These are phyloP conservation scores for Leccinum arenicola DNA, from an alignment of 768 basidiomycete species.

Conservation along the genomic window DNA sequence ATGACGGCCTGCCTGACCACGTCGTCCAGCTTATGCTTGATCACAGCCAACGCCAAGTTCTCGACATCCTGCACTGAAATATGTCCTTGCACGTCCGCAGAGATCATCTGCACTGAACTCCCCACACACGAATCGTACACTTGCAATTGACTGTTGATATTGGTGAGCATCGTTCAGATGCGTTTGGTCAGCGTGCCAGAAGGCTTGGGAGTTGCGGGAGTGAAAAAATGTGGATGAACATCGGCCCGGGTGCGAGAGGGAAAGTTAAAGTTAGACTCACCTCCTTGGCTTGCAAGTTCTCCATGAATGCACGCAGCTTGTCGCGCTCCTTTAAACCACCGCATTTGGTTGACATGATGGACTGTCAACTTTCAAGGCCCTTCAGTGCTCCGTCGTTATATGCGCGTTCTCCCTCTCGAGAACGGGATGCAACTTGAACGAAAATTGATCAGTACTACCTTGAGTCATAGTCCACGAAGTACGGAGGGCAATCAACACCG, in stretches of 20 bases:
- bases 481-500: no score
- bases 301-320: conserved; percentile 88
- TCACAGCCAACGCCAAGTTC: conserved; percentile 70
- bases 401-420: conserved; percentile 69
- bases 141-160: conserved; percentile 89
- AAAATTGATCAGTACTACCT: neutral
- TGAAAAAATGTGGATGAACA: neutral
- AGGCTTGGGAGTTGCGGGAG: conserved; percentile 49
- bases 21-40: conserved; percentile 90
- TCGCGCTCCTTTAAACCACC: conserved; percentile 94
- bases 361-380: conserved; percentile 49
- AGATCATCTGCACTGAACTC: conserved; percentile 50
- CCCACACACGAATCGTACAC: conserved; percentile 79
- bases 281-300: conserved; percentile 88
- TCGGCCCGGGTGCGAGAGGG: neutral
- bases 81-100: conserved; percentile 79
- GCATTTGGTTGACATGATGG: conserved; percentile 88
- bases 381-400: conserved; percentile 97
- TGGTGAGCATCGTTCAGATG: conserved; percentile 92
- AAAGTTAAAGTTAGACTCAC: conserved; percentile 34
- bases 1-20: conserved; percentile 84
- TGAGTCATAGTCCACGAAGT: no score
- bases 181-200: conserved; percentile 88
- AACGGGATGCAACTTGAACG: conserved; percentile 59
- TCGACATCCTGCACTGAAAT: conserved; percentile 89